Evolutionary conservation across 345 rosid genomes (phyloP).

Genomic region (Carallia pectinifolia): DNA sequence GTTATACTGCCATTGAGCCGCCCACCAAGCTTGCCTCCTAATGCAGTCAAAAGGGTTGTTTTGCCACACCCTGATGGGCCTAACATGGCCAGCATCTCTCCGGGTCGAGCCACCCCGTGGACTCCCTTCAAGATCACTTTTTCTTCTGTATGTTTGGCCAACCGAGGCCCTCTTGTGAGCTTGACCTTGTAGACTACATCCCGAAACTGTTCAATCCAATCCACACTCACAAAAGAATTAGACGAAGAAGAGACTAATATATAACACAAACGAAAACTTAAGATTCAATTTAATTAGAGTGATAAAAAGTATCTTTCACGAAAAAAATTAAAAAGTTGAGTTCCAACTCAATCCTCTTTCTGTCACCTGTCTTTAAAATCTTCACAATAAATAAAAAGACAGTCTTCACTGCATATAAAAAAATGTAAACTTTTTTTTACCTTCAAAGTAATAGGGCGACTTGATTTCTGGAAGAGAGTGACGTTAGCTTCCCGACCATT

Average conservation of each 20-base stretch:
- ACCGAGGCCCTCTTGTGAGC: not conserved
- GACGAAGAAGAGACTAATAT: no score
- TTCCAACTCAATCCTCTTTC: no score
- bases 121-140: constrained; percentile 12
- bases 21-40: constrained; percentile 10
- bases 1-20: constrained; percentile 3
- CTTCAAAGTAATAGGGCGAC: constrained; percentile 12
- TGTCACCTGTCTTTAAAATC: no score
- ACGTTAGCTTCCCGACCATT: constrained; percentile 8
- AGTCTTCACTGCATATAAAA: no score
- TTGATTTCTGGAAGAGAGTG: constrained; percentile 33
- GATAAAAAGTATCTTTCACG: no score
- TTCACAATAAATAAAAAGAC: no score
- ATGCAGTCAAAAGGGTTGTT: constrained; percentile 15
- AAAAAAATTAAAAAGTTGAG: no score
- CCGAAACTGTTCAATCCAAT: constrained; percentile 1
- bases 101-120: constrained; percentile 4
- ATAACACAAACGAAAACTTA: no score
- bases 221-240: not conserved
- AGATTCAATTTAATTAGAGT: no score
- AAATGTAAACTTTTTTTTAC: not conserved
- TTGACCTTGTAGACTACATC: constrained; percentile 13
- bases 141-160: not conserved
- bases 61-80: constrained; percentile 20
- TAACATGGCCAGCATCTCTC: constrained; percentile 19